Evolutionary conservation across 805 yeast genomes (phyloP).

Genomic region (Hanseniaspora jakobsenii): DNA sequence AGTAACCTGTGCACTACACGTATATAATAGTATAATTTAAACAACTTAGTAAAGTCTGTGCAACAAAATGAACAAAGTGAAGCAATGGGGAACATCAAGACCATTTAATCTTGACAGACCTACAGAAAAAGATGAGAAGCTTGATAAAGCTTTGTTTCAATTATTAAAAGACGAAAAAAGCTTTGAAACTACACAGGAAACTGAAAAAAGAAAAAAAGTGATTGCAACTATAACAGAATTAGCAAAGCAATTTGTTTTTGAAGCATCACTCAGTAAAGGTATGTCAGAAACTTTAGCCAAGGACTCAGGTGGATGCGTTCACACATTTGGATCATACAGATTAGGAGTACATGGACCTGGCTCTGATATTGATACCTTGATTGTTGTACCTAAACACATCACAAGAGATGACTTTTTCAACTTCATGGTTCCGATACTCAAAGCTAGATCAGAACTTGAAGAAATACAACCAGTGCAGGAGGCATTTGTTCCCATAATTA

Average conservation of each 20-base stretch:
- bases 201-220: conserved; percentile 67
- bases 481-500: conserved; percentile 95
- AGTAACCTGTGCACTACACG: too few relatives aligned
- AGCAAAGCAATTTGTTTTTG: conserved; percentile 69
- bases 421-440: conserved; percentile 59
- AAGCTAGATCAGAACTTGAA: conserved; percentile 68
- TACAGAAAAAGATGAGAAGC: conserved; percentile 59
- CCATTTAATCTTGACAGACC: conserved; percentile 84
- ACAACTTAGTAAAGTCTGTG: too few relatives aligned
- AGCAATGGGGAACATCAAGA: conserved; percentile 15
- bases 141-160: conserved; percentile 64
- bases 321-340: conserved; percentile 88
- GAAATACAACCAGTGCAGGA: conserved; percentile 91
- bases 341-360: conserved; percentile 97
- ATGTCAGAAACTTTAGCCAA: conserved; percentile 96
- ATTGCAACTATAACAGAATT: conserved; percentile 58
- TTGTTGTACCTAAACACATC: conserved; percentile 96
- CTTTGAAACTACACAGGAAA: conserved; percentile 77
- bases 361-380: conserved; percentile 88
- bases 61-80: conserved; percentile 9
- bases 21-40: too few relatives aligned
- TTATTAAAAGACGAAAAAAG: conserved; percentile 77
- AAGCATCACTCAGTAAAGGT: conserved; percentile 66
- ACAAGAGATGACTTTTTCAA: conserved; percentile 78
- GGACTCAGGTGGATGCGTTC: conserved; percentile 97